phyloP scores from a whole-genome alignment of 2,329 filamentous ascomycete genomes.

The Xylaria sp. region DNA sequence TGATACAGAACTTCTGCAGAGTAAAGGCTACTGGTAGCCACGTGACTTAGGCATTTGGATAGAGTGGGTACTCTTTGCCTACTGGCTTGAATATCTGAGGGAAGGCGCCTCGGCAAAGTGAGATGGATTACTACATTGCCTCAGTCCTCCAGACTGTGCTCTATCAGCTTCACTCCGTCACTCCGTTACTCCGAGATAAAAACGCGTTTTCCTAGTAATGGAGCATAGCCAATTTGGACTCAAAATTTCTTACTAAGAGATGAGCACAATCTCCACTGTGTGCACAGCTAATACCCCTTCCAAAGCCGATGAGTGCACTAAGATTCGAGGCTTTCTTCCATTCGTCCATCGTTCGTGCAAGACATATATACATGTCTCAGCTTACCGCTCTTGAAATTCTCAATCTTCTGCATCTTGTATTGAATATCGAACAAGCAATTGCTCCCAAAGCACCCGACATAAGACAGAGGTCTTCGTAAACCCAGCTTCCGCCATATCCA shows the following conservation, averaged over 20 bases:
- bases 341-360: neutral
- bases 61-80: neutral
- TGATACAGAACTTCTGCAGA: no score
- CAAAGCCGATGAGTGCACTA: neutral
- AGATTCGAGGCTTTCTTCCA: neutral
- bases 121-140: neutral
- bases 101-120: constrained; percentile 2
- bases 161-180: neutral
- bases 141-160: neutral
- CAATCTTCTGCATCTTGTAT: neutral
- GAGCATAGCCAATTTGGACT: neutral
- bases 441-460: neutral
- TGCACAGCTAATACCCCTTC: neutral
- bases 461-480: constrained; percentile 4
- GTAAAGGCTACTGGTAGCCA: neutral
- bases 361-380: neutral
- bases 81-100: neutral
- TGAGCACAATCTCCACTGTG: neutral
- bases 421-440: neutral
- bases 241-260: neutral
- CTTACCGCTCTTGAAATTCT: neutral
- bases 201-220: neutral
- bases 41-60: neutral
- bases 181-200: neutral
- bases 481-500: neutral